phyloP scores from a whole-genome alignment of 768 basidiomycete genomes.

The Gymnopilus junonius region DNA sequence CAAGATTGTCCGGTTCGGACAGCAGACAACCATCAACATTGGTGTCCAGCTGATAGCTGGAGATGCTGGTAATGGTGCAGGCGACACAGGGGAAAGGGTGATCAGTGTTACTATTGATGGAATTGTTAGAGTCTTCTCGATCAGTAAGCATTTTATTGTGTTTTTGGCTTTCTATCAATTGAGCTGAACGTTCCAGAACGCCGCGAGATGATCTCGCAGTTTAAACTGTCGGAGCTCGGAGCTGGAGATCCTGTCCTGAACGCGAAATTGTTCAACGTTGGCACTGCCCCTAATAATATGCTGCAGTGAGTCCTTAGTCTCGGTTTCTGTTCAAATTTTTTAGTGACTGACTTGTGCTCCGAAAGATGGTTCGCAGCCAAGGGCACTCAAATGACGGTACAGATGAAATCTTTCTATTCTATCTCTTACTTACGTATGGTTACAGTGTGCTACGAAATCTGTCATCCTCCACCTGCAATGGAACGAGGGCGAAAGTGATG shows the following conservation, averaged over 20 bases:
- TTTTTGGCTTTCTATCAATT: not conserved
- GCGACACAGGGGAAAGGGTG: slow-evolving; percentile 75
- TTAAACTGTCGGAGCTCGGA: slow-evolving; percentile 82
- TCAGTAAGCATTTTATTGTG: slow-evolving; percentile 61
- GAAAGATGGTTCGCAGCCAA: slow-evolving; percentile 88
- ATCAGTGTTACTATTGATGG: slow-evolving; percentile 94
- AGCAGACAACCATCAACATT: slow-evolving; percentile 91
- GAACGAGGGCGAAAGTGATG: slow-evolving; percentile 58
- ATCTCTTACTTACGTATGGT: not conserved
- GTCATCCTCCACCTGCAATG: slow-evolving; percentile 86
- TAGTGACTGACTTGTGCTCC: not conserved
- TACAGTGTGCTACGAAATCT: slow-evolving; percentile 86
- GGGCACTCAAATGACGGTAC: slow-evolving; percentile 87
- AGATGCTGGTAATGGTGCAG: slow-evolving; percentile 31
- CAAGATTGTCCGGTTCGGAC: slow-evolving; percentile 90
- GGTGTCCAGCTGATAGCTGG: slow-evolving; percentile 83
- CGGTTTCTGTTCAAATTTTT: not conserved
- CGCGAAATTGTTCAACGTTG: slow-evolving; percentile 75
- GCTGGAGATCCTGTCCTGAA: slow-evolving; percentile 67
- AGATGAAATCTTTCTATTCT: slow-evolving; percentile 25
- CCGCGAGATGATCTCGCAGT: slow-evolving; percentile 91
- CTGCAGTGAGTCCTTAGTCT: slow-evolving; percentile 63
- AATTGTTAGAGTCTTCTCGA: slow-evolving; percentile 88
- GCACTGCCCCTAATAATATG: slow-evolving; percentile 85
- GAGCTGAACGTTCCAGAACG: slow-evolving; percentile 39